A percentile compares a stretch with the other conserved stretches of the same genome.
phyloP scores from a whole-genome alignment of 1,139 yeast genomes.

The Magnusiomyces paraingens region DNA sequence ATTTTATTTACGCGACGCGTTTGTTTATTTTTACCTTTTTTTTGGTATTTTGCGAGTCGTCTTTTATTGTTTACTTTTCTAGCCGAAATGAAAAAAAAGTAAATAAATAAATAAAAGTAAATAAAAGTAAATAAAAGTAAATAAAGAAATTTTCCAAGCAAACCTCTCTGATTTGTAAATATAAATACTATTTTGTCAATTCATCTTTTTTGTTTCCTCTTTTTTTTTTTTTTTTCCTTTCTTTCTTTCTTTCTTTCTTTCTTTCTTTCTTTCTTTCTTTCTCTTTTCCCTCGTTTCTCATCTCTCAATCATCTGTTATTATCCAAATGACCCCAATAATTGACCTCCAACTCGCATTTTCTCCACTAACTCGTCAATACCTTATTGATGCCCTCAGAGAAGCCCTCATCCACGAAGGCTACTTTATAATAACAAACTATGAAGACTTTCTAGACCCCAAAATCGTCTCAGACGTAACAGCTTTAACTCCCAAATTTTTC shows the following conservation, averaged over 20 bases:
- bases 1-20: no score
- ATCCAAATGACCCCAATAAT: conserved; percentile 6
- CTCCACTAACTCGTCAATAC: conserved; percentile 8
- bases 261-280: conserved; percentile 1
- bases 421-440: conserved; percentile 10
- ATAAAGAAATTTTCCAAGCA: background rate
- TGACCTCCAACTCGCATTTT: conserved; percentile 12
- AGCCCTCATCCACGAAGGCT: conserved; percentile 14
- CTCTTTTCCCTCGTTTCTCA: background rate
- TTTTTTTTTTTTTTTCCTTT: background rate
- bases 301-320: background rate
- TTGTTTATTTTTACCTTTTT: no score
- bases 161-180: background rate
- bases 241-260: background rate
- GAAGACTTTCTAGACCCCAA: background rate
- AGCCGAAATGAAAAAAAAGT: no score
- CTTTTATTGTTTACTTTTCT: no score
- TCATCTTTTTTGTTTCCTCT: background rate
- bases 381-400: conserved; percentile 8
- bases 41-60: no score
- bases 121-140: no score
- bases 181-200: background rate
- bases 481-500: background rate
- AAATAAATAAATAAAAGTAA: no score
- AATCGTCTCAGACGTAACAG: background rate